Base-by-base conservation (phyloP, 2,329 filamentous ascomycete genomes). In the Huntiella decipiens region DNA sequence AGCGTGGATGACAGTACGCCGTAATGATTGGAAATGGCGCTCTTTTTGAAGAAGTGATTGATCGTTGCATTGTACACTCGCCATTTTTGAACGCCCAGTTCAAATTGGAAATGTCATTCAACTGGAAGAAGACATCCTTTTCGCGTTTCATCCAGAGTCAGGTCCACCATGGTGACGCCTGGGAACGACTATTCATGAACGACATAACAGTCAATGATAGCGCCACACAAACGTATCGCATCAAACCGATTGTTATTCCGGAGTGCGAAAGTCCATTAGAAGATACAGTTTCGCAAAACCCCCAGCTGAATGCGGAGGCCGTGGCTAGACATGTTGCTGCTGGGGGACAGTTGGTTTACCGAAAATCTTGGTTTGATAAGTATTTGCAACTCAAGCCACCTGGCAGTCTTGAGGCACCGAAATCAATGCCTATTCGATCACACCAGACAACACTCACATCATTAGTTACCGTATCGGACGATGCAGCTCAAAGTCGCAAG, bases 71-170 rank as follows among this genome's bases (percentile, higher is more conserved):
- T 33, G 62, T 66, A 13, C 68, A 74, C 50, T 67, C 66, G 1
- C 54, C 62, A 1, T 74, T 74, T 50, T 57, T 77, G 2, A 60
- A 73, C 10, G 61, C 63, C 4, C 71, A 76, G 47, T 69, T 73
- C 40, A 54, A 61, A 1, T 65, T 65, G 43, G 64, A 65, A 17
- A 48, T 51, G 4, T 53, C 55, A 0, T 56, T 66, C 19, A 57
- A 62, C 33, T 73, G 69, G 70, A 51, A 52, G 6, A 44, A 52
- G 2, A 73, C 69, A 0, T 55, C 55, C 4, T 70, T 77, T 50
- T 62, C 66, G 49, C 62, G 62, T 17, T 73, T 68, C 66, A 55
- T 77, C 38, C 59, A 55, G 2, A 34, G 5, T 5, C 12, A 45
- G 10, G n/a, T 36, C 15, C 17, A n/a, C 19, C 19, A 33, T 4